A percentile compares a stretch with the other conserved stretches of the same genome.
Conservation (phyloP, 352 stramenopile genomes). For the Blastocystis hominis region DNA sequence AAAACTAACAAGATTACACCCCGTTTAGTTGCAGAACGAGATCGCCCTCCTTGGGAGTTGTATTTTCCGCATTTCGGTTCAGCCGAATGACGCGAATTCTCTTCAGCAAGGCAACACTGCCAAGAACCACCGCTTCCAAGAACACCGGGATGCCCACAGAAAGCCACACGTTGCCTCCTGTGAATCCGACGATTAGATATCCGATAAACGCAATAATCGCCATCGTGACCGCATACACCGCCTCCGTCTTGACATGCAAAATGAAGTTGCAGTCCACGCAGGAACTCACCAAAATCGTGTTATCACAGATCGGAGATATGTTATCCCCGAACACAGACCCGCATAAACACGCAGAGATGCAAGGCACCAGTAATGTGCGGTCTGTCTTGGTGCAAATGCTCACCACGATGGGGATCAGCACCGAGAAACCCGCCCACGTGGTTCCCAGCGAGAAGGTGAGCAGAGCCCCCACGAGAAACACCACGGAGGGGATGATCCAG, state of each 20-base stretch:
- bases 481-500: slow-evolving; percentile 71
- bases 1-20: too few species aligned
- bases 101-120: neutral
- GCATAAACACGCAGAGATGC: slow-evolving; percentile 75
- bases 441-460: slow-evolving; percentile 78
- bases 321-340: slow-evolving; percentile 75
- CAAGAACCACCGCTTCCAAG: neutral
- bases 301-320: slow-evolving; percentile 82
- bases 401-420: slow-evolving; percentile 77
- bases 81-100: neutral
- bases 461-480: slow-evolving; percentile 73
- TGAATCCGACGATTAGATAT: neutral
- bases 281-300: slow-evolving; percentile 75
- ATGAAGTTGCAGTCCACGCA: slow-evolving; percentile 65
- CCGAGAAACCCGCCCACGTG: slow-evolving; percentile 78
- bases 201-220: neutral
- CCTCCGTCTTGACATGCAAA: neutral
- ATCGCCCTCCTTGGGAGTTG: too few species aligned
- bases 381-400: slow-evolving; percentile 73
- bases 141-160: neutral
- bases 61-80: too few species aligned
- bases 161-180: neutral
- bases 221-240: neutral
- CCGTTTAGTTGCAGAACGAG: too few species aligned
- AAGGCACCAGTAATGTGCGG: slow-evolving; percentile 72